Evolutionary conservation across 805 yeast genomes (phyloP).

Genomic region (Candida insectorum): DNA sequence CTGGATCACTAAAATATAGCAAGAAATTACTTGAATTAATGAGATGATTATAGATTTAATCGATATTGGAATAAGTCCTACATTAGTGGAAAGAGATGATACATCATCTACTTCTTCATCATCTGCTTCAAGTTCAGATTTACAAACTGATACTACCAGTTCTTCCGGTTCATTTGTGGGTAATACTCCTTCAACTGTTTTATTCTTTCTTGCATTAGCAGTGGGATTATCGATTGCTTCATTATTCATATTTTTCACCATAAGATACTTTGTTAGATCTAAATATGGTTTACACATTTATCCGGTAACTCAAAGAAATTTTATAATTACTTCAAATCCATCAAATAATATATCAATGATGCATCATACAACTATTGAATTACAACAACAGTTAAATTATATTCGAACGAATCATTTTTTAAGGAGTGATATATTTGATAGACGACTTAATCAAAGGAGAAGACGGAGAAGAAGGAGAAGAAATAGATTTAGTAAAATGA

Average conservation of each 20-base stretch:
- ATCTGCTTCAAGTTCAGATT: background rate
- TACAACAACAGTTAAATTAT: slow-evolving; percentile 34
- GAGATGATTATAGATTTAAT: no score
- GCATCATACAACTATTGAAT: slow-evolving; percentile 18
- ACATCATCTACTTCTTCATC: background rate
- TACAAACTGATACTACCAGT: slow-evolving; percentile 54
- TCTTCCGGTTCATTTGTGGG: slow-evolving; percentile 31
- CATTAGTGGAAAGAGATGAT: no score
- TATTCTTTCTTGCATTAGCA: slow-evolving; percentile 61
- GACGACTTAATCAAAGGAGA: slow-evolving; percentile 26
- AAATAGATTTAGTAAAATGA: slow-evolving; percentile 42
- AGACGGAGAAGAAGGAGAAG: slow-evolving; percentile 40
- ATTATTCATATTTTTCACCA: slow-evolving; percentile 56
- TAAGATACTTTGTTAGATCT: slow-evolving; percentile 57
- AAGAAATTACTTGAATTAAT: no score
- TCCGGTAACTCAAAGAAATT: slow-evolving; percentile 28
- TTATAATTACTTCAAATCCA: slow-evolving; percentile 11
- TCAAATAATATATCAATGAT: slow-evolving; percentile 1
- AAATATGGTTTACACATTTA: slow-evolving; percentile 51
- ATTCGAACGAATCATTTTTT: slow-evolving; percentile 29
- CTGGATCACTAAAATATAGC: no score
- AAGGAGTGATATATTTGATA: slow-evolving; percentile 28
- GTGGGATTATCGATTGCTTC: slow-evolving; percentile 58
- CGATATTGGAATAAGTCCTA: no score
- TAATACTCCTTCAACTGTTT: slow-evolving; percentile 57